Evolutionary conservation across 1,284 basidiomycete species (phyloP), one percentile per base, ranked within the genome.

Genomic region (Salmacisia buchloeana): DNA sequence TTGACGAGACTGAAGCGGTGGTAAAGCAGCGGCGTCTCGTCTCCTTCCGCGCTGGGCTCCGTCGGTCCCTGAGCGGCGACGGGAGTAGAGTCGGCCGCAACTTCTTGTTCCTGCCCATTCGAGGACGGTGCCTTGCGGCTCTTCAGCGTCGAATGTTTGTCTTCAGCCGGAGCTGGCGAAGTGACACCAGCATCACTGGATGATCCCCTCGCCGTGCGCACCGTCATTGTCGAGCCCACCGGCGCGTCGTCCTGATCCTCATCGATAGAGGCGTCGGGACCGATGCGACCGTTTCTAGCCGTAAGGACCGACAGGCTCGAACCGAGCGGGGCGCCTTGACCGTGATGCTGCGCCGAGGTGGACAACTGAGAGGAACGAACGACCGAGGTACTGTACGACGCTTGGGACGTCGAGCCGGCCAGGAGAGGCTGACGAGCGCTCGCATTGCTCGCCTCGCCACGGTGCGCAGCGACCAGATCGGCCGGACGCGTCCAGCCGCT

Each of bases 1-100:
- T 76, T 75, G 67, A 77, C 69, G 23, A 77, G 59, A 12, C 72
- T 77, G 62, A 77, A 77, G 2, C 75, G 69, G 60, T 77, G 75
- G 64, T 66, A 67, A 41, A 75, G 63, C 34, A 69, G 65, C 1
- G 60, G 57, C 13, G 71, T 67, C 35, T 66, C 41, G 3, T 33
- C 34, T 36, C 36, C 21, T 59, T 60, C 15, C 27, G 15, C 15
- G 13, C 33, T 29, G 12, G 31, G n/a, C n/a, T n/a, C n/a, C n/a
- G n/a, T n/a, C n/a, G n/a, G n/a, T n/a, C n/a, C n/a, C n/a, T n/a
- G n/a, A n/a, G n/a, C n/a, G n/a, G n/a, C n/a, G n/a, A n/a, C n/a
- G n/a, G n/a, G n/a, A n/a, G n/a, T n/a, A n/a, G n/a, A n/a, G n/a
- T n/a, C n/a, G n/a, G n/a, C n/a, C n/a, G n/a, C n/a, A n/a, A n/a